Evolutionary conservation across 2,329 filamentous ascomycete species (phyloP).

Genomic region (Penicillium sp.): DNA sequence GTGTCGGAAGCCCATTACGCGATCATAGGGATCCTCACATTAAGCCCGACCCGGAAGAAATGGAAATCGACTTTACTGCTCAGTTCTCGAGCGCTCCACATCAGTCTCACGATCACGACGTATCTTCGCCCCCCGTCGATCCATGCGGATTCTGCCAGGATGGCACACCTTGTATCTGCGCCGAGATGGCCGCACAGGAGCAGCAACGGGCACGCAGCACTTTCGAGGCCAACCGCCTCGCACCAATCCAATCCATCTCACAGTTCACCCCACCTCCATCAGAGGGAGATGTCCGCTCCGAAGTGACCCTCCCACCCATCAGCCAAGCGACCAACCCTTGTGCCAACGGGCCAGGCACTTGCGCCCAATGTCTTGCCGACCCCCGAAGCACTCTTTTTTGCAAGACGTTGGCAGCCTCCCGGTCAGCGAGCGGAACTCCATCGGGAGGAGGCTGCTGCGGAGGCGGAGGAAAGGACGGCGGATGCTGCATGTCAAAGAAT

Average conservation of each 20-base stretch:
- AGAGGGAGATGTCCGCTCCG: slow-evolving; percentile 57
- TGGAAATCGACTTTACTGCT: slow-evolving; percentile 73
- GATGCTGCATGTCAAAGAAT: slow-evolving; percentile 58
- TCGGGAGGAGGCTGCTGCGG: slow-evolving; percentile 60
- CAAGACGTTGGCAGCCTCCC: slow-evolving; percentile 70
- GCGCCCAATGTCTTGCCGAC: slow-evolving; percentile 73
- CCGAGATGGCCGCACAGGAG: slow-evolving; percentile 58
- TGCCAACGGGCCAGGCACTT: slow-evolving; percentile 72
- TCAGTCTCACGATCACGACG: slow-evolving; percentile 23
- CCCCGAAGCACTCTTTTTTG: slow-evolving; percentile 81
- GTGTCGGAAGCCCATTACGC: slow-evolving; percentile 50
- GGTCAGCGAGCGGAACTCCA: slow-evolving; percentile 36
- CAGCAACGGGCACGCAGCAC: slow-evolving; percentile 45
- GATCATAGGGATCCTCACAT: slow-evolving; percentile 51
- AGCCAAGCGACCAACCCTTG: slow-evolving; percentile 46
- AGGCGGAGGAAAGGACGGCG: slow-evolving; percentile 58
- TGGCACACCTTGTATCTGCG: slow-evolving; percentile 78
- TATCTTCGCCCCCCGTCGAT: slow-evolving; percentile 54
- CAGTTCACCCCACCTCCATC: slow-evolving; percentile 55
- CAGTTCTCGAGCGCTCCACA: slow-evolving; percentile 55
- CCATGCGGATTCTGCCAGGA: slow-evolving; percentile 81
- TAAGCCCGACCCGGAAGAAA: slow-evolving; percentile 48
- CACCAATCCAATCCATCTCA: slow-evolving; percentile 48
- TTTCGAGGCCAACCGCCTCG: slow-evolving; percentile 41
- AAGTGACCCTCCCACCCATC: slow-evolving; percentile 47